Evolutionary conservation across 768 basidiomycete genomes (phyloP).

Genomic region (Leccinum sublutescens): DNA sequence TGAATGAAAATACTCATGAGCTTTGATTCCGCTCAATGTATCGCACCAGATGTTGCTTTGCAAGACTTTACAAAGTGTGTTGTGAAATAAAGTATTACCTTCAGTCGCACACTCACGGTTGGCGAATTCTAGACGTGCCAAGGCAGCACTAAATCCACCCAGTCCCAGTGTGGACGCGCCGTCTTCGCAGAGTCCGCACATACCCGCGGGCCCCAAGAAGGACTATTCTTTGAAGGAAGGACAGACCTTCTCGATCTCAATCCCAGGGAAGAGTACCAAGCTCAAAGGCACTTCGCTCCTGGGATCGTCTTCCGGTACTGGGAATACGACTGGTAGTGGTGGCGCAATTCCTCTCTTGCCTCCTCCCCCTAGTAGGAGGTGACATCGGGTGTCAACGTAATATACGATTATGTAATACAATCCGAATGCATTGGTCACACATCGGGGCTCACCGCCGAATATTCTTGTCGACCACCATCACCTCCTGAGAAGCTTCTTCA

Average conservation of each 20-base stretch:
- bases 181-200: constrained; percentile 50
- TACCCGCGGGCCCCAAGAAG: constrained; percentile 81
- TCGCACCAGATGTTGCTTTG: constrained; percentile 66
- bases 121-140: constrained; percentile 48
- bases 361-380: constrained; percentile 74
- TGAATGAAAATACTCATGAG: constrained; percentile 4
- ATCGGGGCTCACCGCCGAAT: background rate
- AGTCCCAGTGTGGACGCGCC: constrained; percentile 41
- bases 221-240: constrained; percentile 94
- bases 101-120: background rate
- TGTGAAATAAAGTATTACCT: background rate
- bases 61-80: constrained; percentile 82
- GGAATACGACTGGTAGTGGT: constrained; percentile 30
- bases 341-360: constrained; percentile 67
- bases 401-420: constrained; percentile 19
- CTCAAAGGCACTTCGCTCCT: constrained; percentile 38
- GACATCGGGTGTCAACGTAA: constrained; percentile 21
- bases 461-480: constrained; percentile 15
- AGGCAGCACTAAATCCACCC: constrained; percentile 58
- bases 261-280: constrained; percentile 71
- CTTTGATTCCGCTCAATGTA: constrained; percentile 5
- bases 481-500: constrained; percentile 8
- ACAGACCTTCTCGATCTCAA: constrained; percentile 88
- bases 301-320: constrained; percentile 29
- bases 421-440: constrained; percentile 8